Base-by-base conservation (phyloP, 208 protist species). In the Acanthamoeba lenticulata region DNA sequence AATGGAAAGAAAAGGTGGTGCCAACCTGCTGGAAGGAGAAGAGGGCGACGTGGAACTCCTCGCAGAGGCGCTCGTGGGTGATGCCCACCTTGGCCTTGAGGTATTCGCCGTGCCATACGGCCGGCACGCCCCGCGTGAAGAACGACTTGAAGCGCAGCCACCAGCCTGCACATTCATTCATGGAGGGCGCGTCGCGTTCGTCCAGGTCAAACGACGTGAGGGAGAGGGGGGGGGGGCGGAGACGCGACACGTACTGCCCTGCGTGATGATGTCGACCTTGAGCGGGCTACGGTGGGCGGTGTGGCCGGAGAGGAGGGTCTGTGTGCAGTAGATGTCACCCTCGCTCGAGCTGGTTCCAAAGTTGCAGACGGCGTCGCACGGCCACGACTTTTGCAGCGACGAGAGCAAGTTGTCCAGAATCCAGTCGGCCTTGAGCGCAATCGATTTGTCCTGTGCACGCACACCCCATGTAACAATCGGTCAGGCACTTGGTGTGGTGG, bases 101-200 rank as follows among this genome's bases (percentile, higher is more conserved):
- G 19, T 77, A 77, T 36, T 77, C 65, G 29, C 65, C 65, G 6
- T 6, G 65, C 65, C 65, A 77, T 17, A 77, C 65, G 34, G 34
- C 65, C 13, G 65, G 65, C 65, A 77, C 65, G 29, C 65, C 65
- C 19, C 65, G 65, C 34, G 65, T 77, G 65, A 77, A 77, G 32
- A 77, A 77, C 24, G 65, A 77, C 65, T 77, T 77, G 65, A 77
- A 77, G 36, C 65, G 65, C 34, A 77, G 65, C 65, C 65, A 77
- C 65, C 65, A 77, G 17, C 65, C 65, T 77, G 52, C 52, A 60
- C 15, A 21, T 11, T 60, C 15, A n/a, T n/a, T 60, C 52, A 60
- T 21, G 21, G 52, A 60, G 21, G 52, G 21, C 15, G 21, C 11
- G 21, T 77, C 0, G 11, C 7, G 29, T 11, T 6, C 32, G 65